Conservation (phyloP, 305 asterid genomes). For the Plantago coronopus region DNA sequence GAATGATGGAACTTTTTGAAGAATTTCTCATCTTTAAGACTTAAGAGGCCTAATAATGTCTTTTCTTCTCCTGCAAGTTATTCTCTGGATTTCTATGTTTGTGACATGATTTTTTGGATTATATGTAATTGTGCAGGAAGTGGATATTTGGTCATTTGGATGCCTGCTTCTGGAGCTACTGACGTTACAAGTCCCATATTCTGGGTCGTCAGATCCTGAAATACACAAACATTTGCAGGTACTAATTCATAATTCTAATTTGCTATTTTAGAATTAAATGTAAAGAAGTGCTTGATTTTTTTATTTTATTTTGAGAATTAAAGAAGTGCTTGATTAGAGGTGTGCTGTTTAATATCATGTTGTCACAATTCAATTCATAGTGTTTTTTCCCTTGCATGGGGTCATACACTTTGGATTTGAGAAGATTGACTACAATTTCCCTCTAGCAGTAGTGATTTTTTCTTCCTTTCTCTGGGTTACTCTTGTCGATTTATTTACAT, state of each 20-base stretch:
- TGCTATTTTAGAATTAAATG: not conserved
- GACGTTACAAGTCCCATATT: conserved; percentile 70
- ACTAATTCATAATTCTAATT: not conserved
- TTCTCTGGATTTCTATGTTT: conserved; percentile 12
- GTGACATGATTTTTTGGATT: conserved; percentile 2
- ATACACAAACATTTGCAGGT: conserved; percentile 69
- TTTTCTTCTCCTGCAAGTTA: not conserved
- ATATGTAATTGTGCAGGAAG: conserved; percentile 46
- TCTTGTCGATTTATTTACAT: too few species aligned
- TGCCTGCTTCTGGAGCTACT: conserved; percentile 81
- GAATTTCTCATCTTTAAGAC: too few species aligned
- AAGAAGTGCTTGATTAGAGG: not conserved
- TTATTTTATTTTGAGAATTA: too few species aligned
- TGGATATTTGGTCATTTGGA: conserved; percentile 95
- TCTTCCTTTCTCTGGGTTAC: too few species aligned
- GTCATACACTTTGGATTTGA: too few species aligned
- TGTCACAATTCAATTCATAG: too few species aligned
- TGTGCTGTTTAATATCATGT: too few species aligned
- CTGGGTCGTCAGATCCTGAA: conserved; percentile 54
- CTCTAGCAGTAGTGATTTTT: too few species aligned
- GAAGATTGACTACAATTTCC: too few species aligned
- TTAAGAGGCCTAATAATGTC: not conserved
- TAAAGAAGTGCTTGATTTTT: not conserved
- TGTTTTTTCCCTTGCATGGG: too few species aligned
- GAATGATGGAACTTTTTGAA: too few species aligned